These are phyloP conservation scores for Coniferiporia weirii DNA, from an alignment of 1,284 basidiomycete genomes.

Conservation along the genomic window DNA sequence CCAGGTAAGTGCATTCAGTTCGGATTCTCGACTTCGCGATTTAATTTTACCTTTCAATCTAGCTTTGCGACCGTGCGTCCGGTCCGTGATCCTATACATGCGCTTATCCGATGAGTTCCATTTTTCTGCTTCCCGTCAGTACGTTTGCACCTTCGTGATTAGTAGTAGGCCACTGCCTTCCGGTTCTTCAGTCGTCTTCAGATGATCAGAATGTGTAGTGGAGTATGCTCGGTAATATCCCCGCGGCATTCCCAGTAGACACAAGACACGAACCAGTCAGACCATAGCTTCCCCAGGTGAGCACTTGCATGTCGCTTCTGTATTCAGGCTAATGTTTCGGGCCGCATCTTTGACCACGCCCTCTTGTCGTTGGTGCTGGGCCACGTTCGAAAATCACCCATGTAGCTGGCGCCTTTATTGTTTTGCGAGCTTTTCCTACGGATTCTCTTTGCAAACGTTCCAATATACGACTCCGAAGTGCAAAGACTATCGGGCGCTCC, in stretches of 20 bases:
- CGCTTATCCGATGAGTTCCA: not conserved
- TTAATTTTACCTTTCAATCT: not conserved
- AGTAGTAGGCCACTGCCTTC: not conserved
- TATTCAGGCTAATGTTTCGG: too few species aligned
- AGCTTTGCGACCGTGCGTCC: not conserved
- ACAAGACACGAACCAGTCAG: not conserved
- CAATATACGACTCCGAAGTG: too few species aligned
- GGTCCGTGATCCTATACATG: not conserved
- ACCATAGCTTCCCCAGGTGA: not conserved
- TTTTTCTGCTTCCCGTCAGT: not conserved
- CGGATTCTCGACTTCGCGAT: not conserved
- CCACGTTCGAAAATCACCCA: too few species aligned
- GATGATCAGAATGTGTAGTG: not conserved
- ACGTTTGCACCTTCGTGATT: not conserved
- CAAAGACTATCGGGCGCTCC: too few species aligned
- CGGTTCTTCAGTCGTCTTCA: too few species aligned
- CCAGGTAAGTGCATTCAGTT: not conserved
- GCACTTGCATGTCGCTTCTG: too few species aligned
- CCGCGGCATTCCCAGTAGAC: not conserved
- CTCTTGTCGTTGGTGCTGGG: too few species aligned
- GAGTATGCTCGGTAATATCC: not conserved
- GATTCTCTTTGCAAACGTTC: too few species aligned
- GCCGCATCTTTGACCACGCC: too few species aligned
- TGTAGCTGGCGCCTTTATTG: too few species aligned
- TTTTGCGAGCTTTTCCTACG: too few species aligned